Evolutionary conservation across 2,329 filamentous ascomycete species (phyloP).

Genomic region (Sclerotiophoma versabilis): DNA sequence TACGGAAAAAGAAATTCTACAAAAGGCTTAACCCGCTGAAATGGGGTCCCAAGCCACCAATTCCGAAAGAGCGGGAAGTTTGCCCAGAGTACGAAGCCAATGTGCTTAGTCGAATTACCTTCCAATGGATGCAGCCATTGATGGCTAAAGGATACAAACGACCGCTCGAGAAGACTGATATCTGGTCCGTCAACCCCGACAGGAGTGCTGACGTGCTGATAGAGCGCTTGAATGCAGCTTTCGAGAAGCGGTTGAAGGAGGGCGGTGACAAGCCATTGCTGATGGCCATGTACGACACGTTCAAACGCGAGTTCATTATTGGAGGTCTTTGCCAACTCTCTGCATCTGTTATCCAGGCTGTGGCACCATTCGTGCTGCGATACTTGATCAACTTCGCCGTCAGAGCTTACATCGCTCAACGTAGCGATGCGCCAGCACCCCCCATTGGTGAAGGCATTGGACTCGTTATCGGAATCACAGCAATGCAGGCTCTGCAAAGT

Average conservation of each 20-base stretch:
- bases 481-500: conserved; percentile 85
- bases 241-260: conserved; percentile 70
- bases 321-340: conserved; percentile 79
- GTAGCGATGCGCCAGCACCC: conserved; percentile 64
- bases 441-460: conserved; percentile 79
- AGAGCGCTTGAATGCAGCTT: conserved; percentile 69
- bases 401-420: conserved; percentile 74
- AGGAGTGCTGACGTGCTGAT: conserved; percentile 76
- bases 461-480: conserved; percentile 80
- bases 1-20: conserved; percentile 64
- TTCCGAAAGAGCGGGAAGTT: conserved; percentile 60
- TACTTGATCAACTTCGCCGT: conserved; percentile 87
- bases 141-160: conserved; percentile 88
- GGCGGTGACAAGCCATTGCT: conserved; percentile 77
- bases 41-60: conserved; percentile 59
- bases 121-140: conserved; percentile 88
- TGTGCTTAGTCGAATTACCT: conserved; percentile 78
- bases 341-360: conserved; percentile 75
- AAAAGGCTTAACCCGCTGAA: conserved; percentile 60
- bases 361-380: conserved; percentile 83
- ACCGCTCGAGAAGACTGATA: conserved; percentile 80
- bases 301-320: conserved; percentile 82
- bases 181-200: conserved; percentile 87
- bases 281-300: conserved; percentile 85
- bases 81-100: conserved; percentile 76